Base-by-base conservation (phyloP, 108 stramenopile species). In the Pseudonitzschia delicatissima region DNA sequence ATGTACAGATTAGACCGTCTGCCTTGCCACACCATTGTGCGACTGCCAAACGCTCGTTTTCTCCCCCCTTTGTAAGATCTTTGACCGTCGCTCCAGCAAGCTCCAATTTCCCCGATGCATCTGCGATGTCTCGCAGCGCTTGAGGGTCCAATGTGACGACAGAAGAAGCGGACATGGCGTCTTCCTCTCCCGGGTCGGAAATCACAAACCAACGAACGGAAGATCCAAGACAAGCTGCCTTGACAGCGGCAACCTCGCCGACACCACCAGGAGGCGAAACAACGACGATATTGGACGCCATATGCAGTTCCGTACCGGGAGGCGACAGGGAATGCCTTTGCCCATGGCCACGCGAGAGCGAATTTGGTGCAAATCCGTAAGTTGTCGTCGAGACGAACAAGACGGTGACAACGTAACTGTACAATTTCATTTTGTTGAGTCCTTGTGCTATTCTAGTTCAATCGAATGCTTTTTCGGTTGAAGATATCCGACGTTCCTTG, bases 181-280 rank as follows among this genome's bases (percentile, higher is more conserved):
- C 60, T 34, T 48, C 57, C 13, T 55, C 53, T 18, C 12, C 63
- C 11, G 68, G 57, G 9, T 73, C 40, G 12, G 87, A 83, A 0
- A 91, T 73, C 20, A 91, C 85, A 64, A 91, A 87, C 87, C 87
- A 91, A 21, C 74, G 70, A 7, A 91, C 90, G 2, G 73, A 63
- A 2, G 64, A 55, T 35, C 90, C 90, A 48, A 80, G 69, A 35
- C 62, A 50, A 5, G 90, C 90, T 18, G 87, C 71, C 48, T 87
- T 80, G 28, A 88, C 79, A 9, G 90, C 85, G 2, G 85, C 69
- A 21, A 86, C 82, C 65, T 91, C 87, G 6, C 90, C 90, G 33
- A 91, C 63, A n/a, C 90, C 90, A 34, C 90, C 90, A 7, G 90
- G 90, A 37, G 90, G 90, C 1, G 89, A 90, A 45, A 90, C 71